Evolutionary conservation across 257 asterid species (phyloP), one percentile per base, ranked within the genome.

Genomic region (Salvia hispanica): DNA sequence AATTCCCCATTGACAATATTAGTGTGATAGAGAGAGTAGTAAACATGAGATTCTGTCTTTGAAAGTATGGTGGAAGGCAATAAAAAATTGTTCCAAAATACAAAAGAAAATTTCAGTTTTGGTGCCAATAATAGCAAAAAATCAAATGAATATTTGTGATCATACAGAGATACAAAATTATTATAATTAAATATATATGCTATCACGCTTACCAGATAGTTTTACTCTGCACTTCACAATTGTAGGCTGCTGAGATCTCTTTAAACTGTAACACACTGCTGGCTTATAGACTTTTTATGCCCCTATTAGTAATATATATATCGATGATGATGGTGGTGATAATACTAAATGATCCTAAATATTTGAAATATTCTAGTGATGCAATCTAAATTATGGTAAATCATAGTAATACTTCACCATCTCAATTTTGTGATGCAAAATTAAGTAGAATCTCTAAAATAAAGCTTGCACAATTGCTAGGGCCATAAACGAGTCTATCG

Each of bases 271-370:
- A 1, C 45, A 45, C 10, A n/a, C 21, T 69, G 66, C 15, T 52
- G 47, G 58, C 34, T 44, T 43, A 44, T 25, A 45, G 11, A 7
- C 56, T 46, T 62, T 45, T 62, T 45, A 44, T 13, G 52, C 39
- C 64, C 71, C 59, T 64, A 71, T 62, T 72, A 64, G 47, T 18
- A 72, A 42, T 63, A 72, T 45, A 54, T 45, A 63, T 64, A 63
- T 42, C 6, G 70, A 42, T 34, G 69, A 51, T 62, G 59, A 13
- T 56, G 62, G 4, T 39, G 14, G 7, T 13, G n/a, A 12, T 13
- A 44, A 62, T 46, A 62, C 54, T 62, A 42, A 62, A 62, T 56
- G 2, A 40, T 12, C 66, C 31, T 58, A 58, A 48, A 9, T 40
- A 73, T 4, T 39, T 14, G 21, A 11, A 4, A 3, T 28, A 45